Conservation (phyloP, 495 filamentous ascomycete species). For the Penicillium paxilli region DNA sequence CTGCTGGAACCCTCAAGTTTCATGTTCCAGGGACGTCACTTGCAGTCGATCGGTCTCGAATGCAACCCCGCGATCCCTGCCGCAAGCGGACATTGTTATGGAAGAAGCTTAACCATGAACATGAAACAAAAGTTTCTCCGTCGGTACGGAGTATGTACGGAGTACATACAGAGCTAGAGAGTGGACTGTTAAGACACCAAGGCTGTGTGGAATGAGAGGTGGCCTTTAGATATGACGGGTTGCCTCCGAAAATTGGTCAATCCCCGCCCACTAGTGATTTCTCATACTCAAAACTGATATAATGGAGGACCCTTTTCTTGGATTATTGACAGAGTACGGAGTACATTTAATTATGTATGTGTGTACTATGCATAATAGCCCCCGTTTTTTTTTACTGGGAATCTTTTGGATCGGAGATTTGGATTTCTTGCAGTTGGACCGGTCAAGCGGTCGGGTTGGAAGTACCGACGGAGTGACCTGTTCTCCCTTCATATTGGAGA, state of each 20-base stretch:
- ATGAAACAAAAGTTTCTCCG: no score
- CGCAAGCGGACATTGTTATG: background rate
- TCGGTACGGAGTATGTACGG: no score
- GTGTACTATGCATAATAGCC: background rate
- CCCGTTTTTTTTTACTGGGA: background rate
- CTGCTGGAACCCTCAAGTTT: constrained; percentile 9
- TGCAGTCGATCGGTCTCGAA: background rate
- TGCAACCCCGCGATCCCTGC: background rate
- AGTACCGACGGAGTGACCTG: no score
- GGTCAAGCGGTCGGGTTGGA: no score
- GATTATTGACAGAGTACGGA: background rate
- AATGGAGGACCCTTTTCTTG: background rate
- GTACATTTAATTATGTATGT: background rate
- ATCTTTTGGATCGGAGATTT: no score
- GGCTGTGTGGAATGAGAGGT: background rate
- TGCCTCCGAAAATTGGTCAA: background rate
- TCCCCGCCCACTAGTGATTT: background rate
- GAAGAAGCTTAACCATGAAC: background rate
- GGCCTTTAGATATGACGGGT: background rate
- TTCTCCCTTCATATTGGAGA: no score
- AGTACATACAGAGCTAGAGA: no score
- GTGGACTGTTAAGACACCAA: no score
- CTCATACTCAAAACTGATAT: background rate
- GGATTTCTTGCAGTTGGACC: no score
- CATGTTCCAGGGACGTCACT: constrained; percentile 5